These are phyloP conservation scores for Abrus pulchellus DNA, from an alignment of 306 rosid species.

Conservation along the genomic window DNA sequence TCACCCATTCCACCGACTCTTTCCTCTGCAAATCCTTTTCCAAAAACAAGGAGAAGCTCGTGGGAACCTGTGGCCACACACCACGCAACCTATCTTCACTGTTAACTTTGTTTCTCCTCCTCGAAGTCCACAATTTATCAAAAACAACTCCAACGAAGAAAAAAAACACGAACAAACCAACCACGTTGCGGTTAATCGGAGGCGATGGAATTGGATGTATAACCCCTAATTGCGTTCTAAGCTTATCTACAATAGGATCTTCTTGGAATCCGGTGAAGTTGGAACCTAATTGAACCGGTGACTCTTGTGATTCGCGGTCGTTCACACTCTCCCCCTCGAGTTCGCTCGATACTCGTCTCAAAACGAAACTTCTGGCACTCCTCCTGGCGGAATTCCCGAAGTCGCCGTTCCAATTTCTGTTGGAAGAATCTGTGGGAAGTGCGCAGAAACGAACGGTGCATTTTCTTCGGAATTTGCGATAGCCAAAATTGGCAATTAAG, in stretches of 20 bases:
- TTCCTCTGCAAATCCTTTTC: constrained; percentile 98
- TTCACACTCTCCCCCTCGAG: constrained; percentile 48
- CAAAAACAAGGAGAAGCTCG: constrained; percentile 86
- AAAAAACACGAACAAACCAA: constrained; percentile 81
- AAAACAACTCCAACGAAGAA: constrained; percentile 93
- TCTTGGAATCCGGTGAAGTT: constrained; percentile 75
- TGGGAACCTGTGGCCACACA: constrained; percentile 97
- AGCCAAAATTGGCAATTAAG: constrained; percentile 41
- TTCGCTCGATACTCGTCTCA: constrained; percentile 60
- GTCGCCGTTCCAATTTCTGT: constrained; percentile 49
- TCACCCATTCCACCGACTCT: constrained; percentile 99
- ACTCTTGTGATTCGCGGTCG: constrained; percentile 45
- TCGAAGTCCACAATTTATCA: constrained; percentile 85
- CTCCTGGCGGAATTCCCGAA: constrained; percentile 51
- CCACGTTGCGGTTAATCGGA: constrained; percentile 81
- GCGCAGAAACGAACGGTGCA: constrained; percentile 55
- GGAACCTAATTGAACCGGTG: constrained; percentile 63
- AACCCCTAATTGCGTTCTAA: constrained; percentile 93
- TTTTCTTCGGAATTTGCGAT: constrained; percentile 55
- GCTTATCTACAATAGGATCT: constrained; percentile 93
- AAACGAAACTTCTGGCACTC: constrained; percentile 63
- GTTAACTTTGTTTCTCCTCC: constrained; percentile 58
- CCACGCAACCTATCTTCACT: constrained; percentile 61
- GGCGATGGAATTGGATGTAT: constrained; percentile 96
- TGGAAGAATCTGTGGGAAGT: constrained; percentile 50